Evolutionary conservation across 768 basidiomycete species (phyloP).

Genomic region (Lentinula guzmanii): DNA sequence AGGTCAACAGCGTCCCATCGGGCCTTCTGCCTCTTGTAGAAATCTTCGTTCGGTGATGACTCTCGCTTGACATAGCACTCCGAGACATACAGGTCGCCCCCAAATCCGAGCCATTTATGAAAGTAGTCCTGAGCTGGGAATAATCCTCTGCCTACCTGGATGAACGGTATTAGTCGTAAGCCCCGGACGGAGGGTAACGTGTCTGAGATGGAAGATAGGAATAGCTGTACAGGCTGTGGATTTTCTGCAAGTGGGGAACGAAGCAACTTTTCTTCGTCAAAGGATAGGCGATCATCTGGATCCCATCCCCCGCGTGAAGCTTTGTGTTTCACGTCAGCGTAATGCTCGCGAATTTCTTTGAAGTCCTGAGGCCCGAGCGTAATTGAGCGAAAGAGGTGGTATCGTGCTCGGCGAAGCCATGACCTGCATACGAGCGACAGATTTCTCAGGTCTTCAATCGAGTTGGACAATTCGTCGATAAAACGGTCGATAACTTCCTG

Average conservation of each 20-base stretch:
- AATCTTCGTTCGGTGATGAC: neutral
- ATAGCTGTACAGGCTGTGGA: neutral
- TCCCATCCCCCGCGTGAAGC: neutral
- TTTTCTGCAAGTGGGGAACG: neutral
- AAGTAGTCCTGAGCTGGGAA: neutral
- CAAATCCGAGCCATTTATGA: neutral
- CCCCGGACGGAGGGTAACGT: neutral
- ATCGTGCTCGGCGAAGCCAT: neutral
- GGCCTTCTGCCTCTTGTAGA: neutral
- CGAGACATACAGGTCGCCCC: neutral
- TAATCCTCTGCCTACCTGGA: neutral
- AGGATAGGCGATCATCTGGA: neutral
- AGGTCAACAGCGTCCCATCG: neutral
- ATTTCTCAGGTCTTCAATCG: neutral
- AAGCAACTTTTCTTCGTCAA: neutral
- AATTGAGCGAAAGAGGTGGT: neutral
- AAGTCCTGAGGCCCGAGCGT: neutral
- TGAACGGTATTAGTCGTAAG: neutral
- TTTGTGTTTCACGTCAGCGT: neutral
- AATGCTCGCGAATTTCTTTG: neutral
- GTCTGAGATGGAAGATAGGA: neutral
- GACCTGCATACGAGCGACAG: neutral
- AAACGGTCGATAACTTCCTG: conserved; percentile 4
- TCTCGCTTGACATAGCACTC: neutral
- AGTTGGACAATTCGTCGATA: neutral